These are phyloP conservation scores for Dactylellina sp. DNA, from an alignment of 2,329 filamentous ascomycete species.

Conservation along the genomic window DNA sequence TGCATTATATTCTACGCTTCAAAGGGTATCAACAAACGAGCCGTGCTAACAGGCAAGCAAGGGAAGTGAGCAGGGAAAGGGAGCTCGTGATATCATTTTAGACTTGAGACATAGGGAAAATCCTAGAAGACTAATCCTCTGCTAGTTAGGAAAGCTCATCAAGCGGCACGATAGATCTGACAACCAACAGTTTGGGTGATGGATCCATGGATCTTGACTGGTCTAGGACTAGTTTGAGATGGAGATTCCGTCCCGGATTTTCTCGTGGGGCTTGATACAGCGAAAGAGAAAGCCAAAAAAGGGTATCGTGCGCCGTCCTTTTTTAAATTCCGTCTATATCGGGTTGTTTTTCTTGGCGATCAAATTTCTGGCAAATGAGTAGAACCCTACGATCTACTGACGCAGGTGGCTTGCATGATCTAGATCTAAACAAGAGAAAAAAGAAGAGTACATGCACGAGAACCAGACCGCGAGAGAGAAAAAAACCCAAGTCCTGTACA, in stretches of 20 bases:
- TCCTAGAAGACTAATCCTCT: background rate
- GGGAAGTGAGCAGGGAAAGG: background rate
- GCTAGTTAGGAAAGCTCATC: too few species aligned
- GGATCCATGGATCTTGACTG: too few species aligned
- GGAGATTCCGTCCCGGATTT: too few species aligned
- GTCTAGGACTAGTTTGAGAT: too few species aligned
- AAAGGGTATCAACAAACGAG: slow-evolving; percentile 15
- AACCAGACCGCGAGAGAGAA: too few species aligned
- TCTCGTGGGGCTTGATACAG: too few species aligned
- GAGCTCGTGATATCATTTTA: slow-evolving; percentile 6
- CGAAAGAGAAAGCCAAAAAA: too few species aligned
- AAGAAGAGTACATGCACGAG: too few species aligned
- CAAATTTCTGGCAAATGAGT: slow-evolving; percentile 13
- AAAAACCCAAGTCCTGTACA: too few species aligned
- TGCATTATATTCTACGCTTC: background rate
- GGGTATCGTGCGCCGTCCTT: too few species aligned
- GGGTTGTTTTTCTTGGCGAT: background rate
- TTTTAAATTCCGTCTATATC: background rate
- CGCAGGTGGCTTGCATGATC: slow-evolving; percentile 37
- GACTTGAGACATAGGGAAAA: slow-evolving; percentile 3
- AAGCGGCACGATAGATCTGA: too few species aligned
- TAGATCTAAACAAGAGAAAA: slow-evolving; percentile 3
- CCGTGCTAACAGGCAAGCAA: background rate
- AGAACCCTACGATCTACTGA: slow-evolving; percentile 1
- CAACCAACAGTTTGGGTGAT: too few species aligned